Base-by-base conservation (phyloP, 192 early-diverging fungal species). In the Chytriomyces hyalinus region DNA sequence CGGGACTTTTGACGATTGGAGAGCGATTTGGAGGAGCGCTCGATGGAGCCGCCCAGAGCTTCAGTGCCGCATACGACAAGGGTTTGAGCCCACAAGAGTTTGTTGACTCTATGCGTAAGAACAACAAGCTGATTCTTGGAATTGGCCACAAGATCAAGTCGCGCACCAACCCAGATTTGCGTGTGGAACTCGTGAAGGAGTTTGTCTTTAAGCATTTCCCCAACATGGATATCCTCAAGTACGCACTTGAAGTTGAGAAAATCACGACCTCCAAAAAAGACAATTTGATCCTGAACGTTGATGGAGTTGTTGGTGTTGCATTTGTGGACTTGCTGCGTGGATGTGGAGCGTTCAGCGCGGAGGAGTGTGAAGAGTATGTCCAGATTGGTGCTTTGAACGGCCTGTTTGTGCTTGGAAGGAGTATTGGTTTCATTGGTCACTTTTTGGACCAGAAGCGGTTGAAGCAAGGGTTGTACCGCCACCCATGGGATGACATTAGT, bases 101-200 rank as follows among this genome's bases (percentile, higher is more conserved):
- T 81, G 97, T 99, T 24, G 89, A 91, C 80, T 92, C 92, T 62
- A 97, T 95, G 94, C 92, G 97, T 67, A 94, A 94, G 86, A 90
- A 92, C 79, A 94, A 97, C 93, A 95, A 97, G 89, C 88, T 99
- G 76, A 99, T 99, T 83, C 87, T 95, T 69, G 97, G 97, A 75
- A 99, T 99, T 73, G 97, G 97, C 22, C 97, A 99, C 93, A 97
- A 97, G 90, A 96, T 99, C 91, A 99, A 99, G 88, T 96, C 95
- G 49, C 91, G 97, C 73, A 97, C 95, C 73, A 99, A 99, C 91
- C 97, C 97, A 3, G 97, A 99, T 81, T 84, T 99, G 83, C 96
- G 97, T 59, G 97, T 99, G 5, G 87, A 92, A 66, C 91, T 99
- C 76, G 94, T 99, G 83, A 97, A 97, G 88, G 91, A 96, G 72